Evolutionary conservation across 345 rosid species (phyloP), one percentile per base, ranked within the genome.

Genomic region (Angophora floribunda): DNA sequence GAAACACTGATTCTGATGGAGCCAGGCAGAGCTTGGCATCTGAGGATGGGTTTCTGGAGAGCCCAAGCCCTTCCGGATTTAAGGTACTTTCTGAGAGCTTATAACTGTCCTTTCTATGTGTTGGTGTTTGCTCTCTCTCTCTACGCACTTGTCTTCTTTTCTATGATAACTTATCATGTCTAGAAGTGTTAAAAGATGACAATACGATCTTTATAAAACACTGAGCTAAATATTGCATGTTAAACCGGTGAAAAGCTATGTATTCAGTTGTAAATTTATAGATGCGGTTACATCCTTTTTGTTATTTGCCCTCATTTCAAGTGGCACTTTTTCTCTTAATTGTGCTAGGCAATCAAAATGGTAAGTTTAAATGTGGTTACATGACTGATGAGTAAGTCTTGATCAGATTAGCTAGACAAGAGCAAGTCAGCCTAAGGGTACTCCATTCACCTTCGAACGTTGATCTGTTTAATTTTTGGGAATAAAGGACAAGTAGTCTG

Each of bases 11-110:
- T 93, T 93, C 96, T 87, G 99, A 98, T 91, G 98, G 95, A 90
- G 97, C 97, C 85, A 98, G 97, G 87, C 98, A 94, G 91, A 96
- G 93, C 92, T 93, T 98, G 94, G 95, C 94, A 86, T 94, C 97
- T 21, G 99, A 98, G 88, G 99, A 98, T 90, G 99, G 99, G 88
- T 97, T 94, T 92, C 89, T 98, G 85, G 99, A 98, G 91, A 96
- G 99, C 90, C 94, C 98, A 85, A 95, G 92, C 88, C 93, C 97
- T 90, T 88, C 94, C 88, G 99, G 99, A 87, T 98, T 96, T 93
- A 97, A 98, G 99, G 99, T 98, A 89, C 57, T 45, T 14, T 85
- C 14, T 75, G 84, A 75, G 49, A 75, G 49, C 14, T 75, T 75
- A 41, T 75, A 21, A 41, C 49, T 75, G 49, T 75, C 45, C 21